Conservation (phyloP, 768 basidiomycete species). For the Termitomyces sp. region DNA sequence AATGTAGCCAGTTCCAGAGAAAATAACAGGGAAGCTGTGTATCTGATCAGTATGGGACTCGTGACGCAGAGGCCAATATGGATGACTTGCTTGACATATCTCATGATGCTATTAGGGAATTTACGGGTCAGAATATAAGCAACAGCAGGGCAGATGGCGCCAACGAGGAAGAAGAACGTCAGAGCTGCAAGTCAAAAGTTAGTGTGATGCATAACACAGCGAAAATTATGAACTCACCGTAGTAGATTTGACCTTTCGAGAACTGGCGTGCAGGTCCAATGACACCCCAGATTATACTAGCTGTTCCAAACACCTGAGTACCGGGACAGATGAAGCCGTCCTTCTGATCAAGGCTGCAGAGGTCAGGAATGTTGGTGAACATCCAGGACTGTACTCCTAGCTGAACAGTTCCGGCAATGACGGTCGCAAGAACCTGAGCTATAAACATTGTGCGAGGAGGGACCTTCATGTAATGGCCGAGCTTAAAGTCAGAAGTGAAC, state of each 20-base stretch:
- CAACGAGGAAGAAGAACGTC: conserved; percentile 76
- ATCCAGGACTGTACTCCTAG: conserved; percentile 76
- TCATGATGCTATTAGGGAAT: conserved; percentile 58
- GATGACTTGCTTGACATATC: conserved; percentile 54
- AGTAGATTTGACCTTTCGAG: conserved; percentile 58
- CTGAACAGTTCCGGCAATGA: conserved; percentile 67
- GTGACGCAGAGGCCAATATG: neutral
- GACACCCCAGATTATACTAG: conserved; percentile 77
- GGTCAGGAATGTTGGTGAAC: conserved; percentile 60
- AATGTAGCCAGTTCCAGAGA: conserved; percentile 53
- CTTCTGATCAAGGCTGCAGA: conserved; percentile 49
- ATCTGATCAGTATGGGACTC: neutral
- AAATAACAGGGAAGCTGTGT: conserved; percentile 46
- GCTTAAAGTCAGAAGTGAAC: conserved; percentile 76
- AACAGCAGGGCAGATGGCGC: conserved; percentile 52
- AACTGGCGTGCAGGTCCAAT: conserved; percentile 75
- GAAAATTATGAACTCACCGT: conserved; percentile 19
- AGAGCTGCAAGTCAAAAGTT: conserved; percentile 29
- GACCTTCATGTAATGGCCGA: conserved; percentile 75
- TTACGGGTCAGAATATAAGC: conserved; percentile 48
- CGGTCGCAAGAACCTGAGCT: conserved; percentile 59
- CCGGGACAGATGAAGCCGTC: conserved; percentile 67
- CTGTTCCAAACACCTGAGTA: conserved; percentile 73
- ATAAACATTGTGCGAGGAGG: conserved; percentile 60
- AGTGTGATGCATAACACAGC: conserved; percentile 1